Percentiles rank a stretch among this genome's conserved stretches.
These are phyloP conservation scores for Ramaria sp. DNA, from an alignment of 768 basidiomycete species.

Conservation along the genomic window DNA sequence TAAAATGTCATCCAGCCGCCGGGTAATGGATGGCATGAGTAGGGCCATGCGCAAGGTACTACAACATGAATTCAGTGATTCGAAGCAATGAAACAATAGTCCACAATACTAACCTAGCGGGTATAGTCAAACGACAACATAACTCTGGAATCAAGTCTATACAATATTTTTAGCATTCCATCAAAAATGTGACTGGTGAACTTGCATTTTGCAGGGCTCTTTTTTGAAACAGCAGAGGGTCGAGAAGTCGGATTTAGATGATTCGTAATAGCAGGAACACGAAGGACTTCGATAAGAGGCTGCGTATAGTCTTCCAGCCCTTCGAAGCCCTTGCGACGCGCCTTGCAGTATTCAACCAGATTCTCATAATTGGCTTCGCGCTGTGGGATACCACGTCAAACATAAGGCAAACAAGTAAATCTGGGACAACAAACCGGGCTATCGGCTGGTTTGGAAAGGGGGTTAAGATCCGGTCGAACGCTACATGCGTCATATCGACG, in stretches of 20 bases:
- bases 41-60: conserved; percentile 61
- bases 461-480: conserved; percentile 58
- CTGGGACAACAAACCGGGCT: conserved; percentile 40
- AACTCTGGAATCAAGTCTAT: conserved; percentile 80
- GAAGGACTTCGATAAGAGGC: conserved; percentile 60
- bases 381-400: conserved; percentile 23
- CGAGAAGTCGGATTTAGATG: conserved; percentile 46
- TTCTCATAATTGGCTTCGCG: conserved; percentile 50
- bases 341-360: conserved; percentile 58
- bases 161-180: conserved; percentile 5
- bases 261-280: conserved; percentile 41
- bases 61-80: neutral
- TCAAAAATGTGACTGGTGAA: conserved; percentile 9
- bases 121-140: conserved; percentile 58
- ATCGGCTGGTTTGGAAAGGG: conserved; percentile 58
- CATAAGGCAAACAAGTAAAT: conserved; percentile 7
- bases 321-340: conserved; percentile 49
- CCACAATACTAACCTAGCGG: conserved; percentile 45
- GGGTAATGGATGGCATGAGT: conserved; percentile 64
- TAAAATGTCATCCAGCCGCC: conserved; percentile 62
- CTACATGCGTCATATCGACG: conserved; percentile 49
- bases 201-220: conserved; percentile 46
- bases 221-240: conserved; percentile 23
- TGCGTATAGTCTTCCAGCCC: conserved; percentile 53
- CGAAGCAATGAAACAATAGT: neutral